Base-by-base conservation (phyloP, 2,329 filamentous ascomycete species). In the Sarocladiaceae sp. region DNA sequence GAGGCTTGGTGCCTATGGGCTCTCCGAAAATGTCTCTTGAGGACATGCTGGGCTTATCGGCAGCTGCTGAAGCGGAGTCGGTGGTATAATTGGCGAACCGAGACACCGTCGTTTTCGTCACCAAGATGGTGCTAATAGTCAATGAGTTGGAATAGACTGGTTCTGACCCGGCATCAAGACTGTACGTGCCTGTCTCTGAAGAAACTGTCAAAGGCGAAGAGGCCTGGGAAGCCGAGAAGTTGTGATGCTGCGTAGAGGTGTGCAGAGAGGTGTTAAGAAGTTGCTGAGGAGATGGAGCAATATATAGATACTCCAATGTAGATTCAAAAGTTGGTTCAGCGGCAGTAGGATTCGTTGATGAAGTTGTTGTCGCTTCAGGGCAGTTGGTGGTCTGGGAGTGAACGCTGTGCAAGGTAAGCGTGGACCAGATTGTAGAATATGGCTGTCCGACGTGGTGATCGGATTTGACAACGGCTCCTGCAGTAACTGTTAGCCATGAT, bases 1-100 rank as follows among this genome's bases (percentile, higher is more conserved):
- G 78, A 10, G 72, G 59, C 48, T 63, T 67, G 2, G 70, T 76
- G 15, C 68, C 70, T 42, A 84, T 71, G 21, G 80, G 75, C 10
- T 59, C 56, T 6, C 66, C 65, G 51, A 83, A 83, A 43, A 83
- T 78, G 52, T 83, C 59, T 11, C 56, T 47, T 11, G 58, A 55
- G 18, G 58, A 52, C 56, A 61, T 62, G 20, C 18, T 55, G 27
- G n/a, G 20, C 16, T 10, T 6, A 24, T 6, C 10, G 4, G 37
- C 18, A 3, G n/a, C 15, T 27, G n/a, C 3, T 4, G 11, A 21
- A 4, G 37, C 7, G 16, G 21, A 41, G 9, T 5, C 37, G 6
- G 23, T 18, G 16, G 37, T 27, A 4, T 27, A 10, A 18, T 41
- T 41, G 9, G 6, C 12, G 6, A 13, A 18, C 26, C 20, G 23